Percentiles rank a stretch among this genome's conserved stretches.
Conservation (phyloP, 140 eudicot species). For the Oenanthe javanica region DNA sequence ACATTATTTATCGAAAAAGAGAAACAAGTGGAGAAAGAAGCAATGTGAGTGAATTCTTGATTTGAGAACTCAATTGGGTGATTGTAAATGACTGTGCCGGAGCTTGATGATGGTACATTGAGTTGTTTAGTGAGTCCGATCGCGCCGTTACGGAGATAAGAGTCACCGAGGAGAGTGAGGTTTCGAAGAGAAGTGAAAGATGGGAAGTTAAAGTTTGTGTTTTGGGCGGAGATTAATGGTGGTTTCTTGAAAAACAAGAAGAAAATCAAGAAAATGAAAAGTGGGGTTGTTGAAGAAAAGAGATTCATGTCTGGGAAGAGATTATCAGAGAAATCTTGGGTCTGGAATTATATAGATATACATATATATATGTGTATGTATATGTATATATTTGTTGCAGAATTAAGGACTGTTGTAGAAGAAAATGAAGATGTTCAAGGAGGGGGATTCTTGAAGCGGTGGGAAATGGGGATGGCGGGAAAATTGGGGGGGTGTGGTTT, state of each 20-base stretch:
- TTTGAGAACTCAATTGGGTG: slow-evolving; percentile 48
- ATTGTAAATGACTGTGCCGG: slow-evolving; percentile 63
- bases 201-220: slow-evolving; percentile 25
- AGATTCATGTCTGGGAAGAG: neutral
- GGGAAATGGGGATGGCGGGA: slow-evolving; percentile 1
- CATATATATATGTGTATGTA: neutral
- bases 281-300: slow-evolving; percentile 49
- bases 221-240: slow-evolving; percentile 17
- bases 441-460: neutral
- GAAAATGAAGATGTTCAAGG: neutral
- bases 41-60: slow-evolving; percentile 35
- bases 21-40: slow-evolving; percentile 57
- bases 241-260: slow-evolving; percentile 17
- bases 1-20: slow-evolving; percentile 32
- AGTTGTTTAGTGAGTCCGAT: slow-evolving; percentile 36
- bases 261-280: slow-evolving; percentile 28
- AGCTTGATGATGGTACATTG: slow-evolving; percentile 62
- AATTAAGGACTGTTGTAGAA: neutral
- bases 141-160: slow-evolving; percentile 42
- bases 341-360: neutral
- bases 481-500: slow-evolving; percentile 3
- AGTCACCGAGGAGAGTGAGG: slow-evolving; percentile 42
- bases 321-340: slow-evolving; percentile 4
- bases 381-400: neutral
- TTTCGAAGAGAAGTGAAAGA: slow-evolving; percentile 48